Conservation (phyloP, 108 stramenopile species). For the Poteriospumella lacustris region DNA sequence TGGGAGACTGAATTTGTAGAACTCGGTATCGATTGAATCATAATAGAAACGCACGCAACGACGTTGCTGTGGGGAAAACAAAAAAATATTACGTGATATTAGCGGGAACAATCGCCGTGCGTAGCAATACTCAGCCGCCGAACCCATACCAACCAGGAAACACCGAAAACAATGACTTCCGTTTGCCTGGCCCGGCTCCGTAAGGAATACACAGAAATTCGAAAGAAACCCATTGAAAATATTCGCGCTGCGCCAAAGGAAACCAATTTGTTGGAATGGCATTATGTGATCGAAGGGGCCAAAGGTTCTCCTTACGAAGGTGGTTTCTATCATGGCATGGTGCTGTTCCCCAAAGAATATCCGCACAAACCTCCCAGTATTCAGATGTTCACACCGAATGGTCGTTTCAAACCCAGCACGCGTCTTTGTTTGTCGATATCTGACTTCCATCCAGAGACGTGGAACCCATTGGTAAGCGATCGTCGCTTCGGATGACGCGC, state of each 20-base stretch:
- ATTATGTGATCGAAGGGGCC: constrained; percentile 86
- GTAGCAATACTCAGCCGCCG: too few relatives aligned
- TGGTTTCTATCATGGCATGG: constrained; percentile 58
- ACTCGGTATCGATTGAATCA: too few relatives aligned
- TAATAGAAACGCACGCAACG: too few relatives aligned
- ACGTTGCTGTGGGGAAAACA: too few relatives aligned
- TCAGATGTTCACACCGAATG: constrained; percentile 81
- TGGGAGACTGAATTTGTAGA: too few relatives aligned
- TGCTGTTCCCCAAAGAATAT: constrained; percentile 76
- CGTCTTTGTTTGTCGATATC: constrained; percentile 82
- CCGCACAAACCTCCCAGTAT: constrained; percentile 90
- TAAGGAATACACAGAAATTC: constrained; percentile 46
- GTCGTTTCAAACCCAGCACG: constrained; percentile 36
- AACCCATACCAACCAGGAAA: too few relatives aligned
- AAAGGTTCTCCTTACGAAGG: constrained; percentile 58
- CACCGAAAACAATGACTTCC: constrained; percentile 13
- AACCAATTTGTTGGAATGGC: constrained; percentile 64
- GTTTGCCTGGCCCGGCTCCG: constrained; percentile 38
- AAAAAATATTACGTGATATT: too few relatives aligned
- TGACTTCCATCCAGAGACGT: constrained; percentile 82
- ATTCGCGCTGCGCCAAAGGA: constrained; percentile 37
- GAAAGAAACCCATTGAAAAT: constrained; percentile 54
- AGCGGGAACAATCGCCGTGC: too few relatives aligned
- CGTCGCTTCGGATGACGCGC: too few relatives aligned
- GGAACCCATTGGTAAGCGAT: constrained; percentile 65